Evolutionary conservation across 768 basidiomycete species (phyloP), one percentile per base, ranked within the genome.

Genomic region (Lanmaoa rubissima): DNA sequence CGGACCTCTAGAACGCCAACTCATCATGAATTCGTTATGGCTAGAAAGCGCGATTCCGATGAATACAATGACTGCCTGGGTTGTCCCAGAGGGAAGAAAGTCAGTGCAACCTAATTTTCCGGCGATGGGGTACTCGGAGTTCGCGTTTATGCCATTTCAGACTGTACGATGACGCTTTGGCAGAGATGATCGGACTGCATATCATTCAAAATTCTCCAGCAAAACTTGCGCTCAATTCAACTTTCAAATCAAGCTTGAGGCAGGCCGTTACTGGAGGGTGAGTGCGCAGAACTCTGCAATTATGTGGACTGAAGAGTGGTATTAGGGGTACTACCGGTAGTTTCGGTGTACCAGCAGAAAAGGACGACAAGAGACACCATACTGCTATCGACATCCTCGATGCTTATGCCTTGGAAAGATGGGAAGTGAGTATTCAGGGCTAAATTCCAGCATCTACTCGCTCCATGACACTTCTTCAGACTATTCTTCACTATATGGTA

Each of bases 401-500:
- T 71, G 78, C 78, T 14, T 91, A 90, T 67, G 92, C 94, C 1
- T 75, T 92, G 41, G 89, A 91, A 64, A 81, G 92, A 58, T 97
- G 94, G 94, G 94, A 97, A 84, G 93, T 89, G 61, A 59, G 79
- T 68, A 21, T 40, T 42, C 26, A 24, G 35, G 21, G 26, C 28
- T 44, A 51, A 48, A 12, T 45, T 31, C 24, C 16, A 48, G 48
- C 31, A 40, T 28, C 12, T 42, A 34, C 54, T 49, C 28, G 58
- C 51, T 38, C 6, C 17, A 26, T 12, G 2, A 17, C 32, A 5
- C 31, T 38, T 40, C 31, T 51, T 17, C 39, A 98, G 94, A 94
- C 93, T 0, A 96, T 98, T 65, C 79, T 98, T 43, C 94, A 98
- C 73, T 98, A 92, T 68, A 97, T 99, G 94, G 97, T 99, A 4